These are phyloP conservation scores for Durotheca rogersii DNA, from an alignment of 495 filamentous ascomycete genomes.

Conservation along the genomic window DNA sequence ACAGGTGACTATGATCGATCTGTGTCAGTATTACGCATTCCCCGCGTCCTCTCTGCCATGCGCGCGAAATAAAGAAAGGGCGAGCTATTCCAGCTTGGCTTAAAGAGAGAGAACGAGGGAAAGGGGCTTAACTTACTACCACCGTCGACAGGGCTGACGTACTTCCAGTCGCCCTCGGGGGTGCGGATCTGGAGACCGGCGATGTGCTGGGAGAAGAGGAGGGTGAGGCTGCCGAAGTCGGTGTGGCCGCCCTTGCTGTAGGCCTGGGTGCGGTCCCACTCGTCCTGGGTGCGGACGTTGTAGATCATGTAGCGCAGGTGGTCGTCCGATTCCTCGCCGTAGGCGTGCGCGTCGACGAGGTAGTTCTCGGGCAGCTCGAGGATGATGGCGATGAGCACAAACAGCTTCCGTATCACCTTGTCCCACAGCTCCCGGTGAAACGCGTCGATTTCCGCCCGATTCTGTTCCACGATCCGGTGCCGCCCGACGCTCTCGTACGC, in stretches of 20 bases:
- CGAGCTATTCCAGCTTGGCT: too few species aligned
- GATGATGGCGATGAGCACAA: conserved; percentile 51
- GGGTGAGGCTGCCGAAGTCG: conserved; percentile 54
- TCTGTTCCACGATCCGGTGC: conserved; percentile 33
- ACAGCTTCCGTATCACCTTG: conserved; percentile 42
- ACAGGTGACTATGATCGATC: conserved; percentile 41
- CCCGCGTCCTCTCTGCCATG: too few species aligned
- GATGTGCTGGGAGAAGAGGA: conserved; percentile 54
- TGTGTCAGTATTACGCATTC: conserved; percentile 1
- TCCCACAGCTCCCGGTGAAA: conserved; percentile 27
- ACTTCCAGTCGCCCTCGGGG: conserved; percentile 49
- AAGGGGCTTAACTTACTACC: conserved; percentile 29
- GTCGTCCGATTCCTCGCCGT: conserved; percentile 47
- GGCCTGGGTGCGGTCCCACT: conserved; percentile 26
- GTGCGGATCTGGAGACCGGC: conserved; percentile 51
- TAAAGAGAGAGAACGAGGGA: too few species aligned
- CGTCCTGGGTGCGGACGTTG: conserved; percentile 37
- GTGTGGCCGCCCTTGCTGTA: conserved; percentile 42
- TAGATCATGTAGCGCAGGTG: conserved; percentile 55
- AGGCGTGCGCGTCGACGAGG: conserved; percentile 47
- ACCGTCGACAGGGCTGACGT: conserved; percentile 48
- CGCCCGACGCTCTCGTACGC: conserved; percentile 27
- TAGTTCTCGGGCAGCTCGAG: conserved; percentile 51
- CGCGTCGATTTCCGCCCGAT: conserved; percentile 28
- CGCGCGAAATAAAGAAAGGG: too few species aligned